phyloP scores from a whole-genome alignment of 1,284 basidiomycete genomes.

The Wallemia ichthyophaga region DNA sequence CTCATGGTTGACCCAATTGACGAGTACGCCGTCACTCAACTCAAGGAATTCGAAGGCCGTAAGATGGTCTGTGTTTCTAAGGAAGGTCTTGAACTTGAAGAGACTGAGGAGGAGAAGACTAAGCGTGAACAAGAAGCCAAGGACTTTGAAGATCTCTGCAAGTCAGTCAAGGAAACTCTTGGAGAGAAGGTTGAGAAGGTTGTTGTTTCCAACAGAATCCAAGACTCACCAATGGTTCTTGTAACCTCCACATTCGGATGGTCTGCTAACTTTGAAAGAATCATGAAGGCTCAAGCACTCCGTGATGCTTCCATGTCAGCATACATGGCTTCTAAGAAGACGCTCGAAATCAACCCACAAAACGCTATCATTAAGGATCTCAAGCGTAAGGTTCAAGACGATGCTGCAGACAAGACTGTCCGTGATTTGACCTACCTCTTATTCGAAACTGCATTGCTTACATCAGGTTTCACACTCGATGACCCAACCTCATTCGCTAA shows the following conservation, averaged over 20 bases:
- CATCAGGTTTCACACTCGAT: constrained; percentile 47
- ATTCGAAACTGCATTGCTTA: constrained; percentile 76
- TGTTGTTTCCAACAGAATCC: constrained; percentile 87
- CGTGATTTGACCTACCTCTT: constrained; percentile 81
- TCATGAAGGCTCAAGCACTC: constrained; percentile 98
- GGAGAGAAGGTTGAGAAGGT: constrained; percentile 99
- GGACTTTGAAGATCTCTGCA: constrained; percentile 66
- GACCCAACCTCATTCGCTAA: constrained; percentile 81
- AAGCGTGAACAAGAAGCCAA: constrained; percentile 59
- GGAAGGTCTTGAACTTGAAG: constrained; percentile 96
- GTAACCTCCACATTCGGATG: constrained; percentile 98
- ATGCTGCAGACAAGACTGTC: constrained; percentile 96
- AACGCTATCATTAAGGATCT: constrained; percentile 93
- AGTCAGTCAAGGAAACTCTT: constrained; percentile 88
- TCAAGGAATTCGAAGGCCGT: constrained; percentile 98
- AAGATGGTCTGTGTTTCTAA: constrained; percentile 96
- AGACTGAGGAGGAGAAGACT: constrained; percentile 93
- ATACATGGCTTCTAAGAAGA: constrained; percentile 99
- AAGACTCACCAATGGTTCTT: constrained; percentile 79
- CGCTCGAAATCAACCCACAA: constrained; percentile 79
- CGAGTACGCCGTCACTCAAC: constrained; percentile 86
- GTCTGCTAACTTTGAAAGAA: constrained; percentile 99
- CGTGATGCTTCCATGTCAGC: constrained; percentile 97
- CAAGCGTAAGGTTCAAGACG: constrained; percentile 72
- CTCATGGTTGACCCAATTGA: constrained; percentile 96